These are phyloP conservation scores for Fusarium sp. DNA, from an alignment of 2,329 filamentous ascomycete species.

Conservation along the genomic window DNA sequence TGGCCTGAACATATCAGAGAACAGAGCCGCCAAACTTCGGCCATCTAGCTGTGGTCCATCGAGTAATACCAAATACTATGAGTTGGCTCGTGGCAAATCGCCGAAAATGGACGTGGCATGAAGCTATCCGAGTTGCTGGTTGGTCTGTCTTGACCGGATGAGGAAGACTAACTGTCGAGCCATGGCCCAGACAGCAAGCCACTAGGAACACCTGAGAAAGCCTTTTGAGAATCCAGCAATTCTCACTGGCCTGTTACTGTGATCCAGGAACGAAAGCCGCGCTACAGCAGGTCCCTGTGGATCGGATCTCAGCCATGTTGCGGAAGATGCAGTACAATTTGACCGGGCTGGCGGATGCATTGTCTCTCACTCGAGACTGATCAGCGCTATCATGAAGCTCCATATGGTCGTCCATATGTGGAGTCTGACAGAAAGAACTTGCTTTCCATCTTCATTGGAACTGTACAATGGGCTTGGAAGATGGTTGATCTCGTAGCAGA, in stretches of 20 bases:
- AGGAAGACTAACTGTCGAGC: conserved; percentile 16
- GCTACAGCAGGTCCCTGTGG: conserved; percentile 3
- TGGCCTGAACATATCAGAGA: conserved; percentile 17
- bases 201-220: conserved; percentile 22
- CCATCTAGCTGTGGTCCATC: neutral
- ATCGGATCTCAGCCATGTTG: conserved; percentile 1
- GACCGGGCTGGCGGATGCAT: neutral
- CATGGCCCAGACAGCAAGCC: neutral
- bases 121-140: conserved; percentile 16
- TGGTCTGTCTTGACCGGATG: conserved; percentile 27
- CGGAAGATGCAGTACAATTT: neutral
- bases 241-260: conserved; percentile 13
- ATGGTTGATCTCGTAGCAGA: neutral
- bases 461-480: neutral
- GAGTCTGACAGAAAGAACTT: neutral
- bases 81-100: conserved; percentile 26
- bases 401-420: neutral
- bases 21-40: neutral
- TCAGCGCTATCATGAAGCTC: neutral
- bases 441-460: neutral
- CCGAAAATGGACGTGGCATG: conserved; percentile 28
- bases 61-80: neutral
- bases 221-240: neutral
- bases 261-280: conserved; percentile 20
- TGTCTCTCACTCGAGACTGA: neutral